Evolutionary conservation across 2,329 filamentous ascomycete genomes (phyloP), one percentile per base, ranked within the genome.

Genomic region (Monosporascus sp.): DNA sequence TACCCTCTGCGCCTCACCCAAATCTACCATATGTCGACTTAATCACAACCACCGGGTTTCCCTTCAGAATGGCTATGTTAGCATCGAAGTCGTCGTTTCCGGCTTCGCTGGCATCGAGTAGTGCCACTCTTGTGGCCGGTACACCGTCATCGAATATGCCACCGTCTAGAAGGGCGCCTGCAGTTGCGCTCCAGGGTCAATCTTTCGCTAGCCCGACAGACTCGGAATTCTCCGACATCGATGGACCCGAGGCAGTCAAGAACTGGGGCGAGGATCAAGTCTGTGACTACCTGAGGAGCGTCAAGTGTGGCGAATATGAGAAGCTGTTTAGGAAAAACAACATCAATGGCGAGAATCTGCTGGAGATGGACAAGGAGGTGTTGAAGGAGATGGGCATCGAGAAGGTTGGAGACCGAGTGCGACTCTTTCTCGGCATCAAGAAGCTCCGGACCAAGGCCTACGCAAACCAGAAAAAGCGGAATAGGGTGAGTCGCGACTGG

Each of bases 331-430:
- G 89, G 73, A 86, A 86, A 67, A 96, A 99, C 70, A 90, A 97
- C 71, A 97, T 99, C 76, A 99, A 94, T 68, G 94, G 94, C 65
- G 91, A 97, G 74, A 97, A 96, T 67, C 78, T 99, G 45, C 80
- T 99, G 62, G 94, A 99, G 73, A 93, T 97, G 79, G 94, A 99
- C 72, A 95, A 96, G 77, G 87, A 91, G 52, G 90, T 96, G 41
- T 79, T 99, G 58, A 95, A 96, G 72, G 94, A 99, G 71, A 96
- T 99, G 84, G 94, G 94, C 44, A 93, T 99, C 62, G 95, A 96
- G 62, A 99, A 97, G 73, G 89, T 99, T 60, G 94, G 94, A 59
- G 94, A 99, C 71, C 86, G 94, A 51, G 93, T 99, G 37, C 89
- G 93, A 58, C 87, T 99, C 56, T 92, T 90, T 65, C 80, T 92